These are phyloP conservation scores for Lithospermum erythrorhizon DNA, from an alignment of 257 asterid genomes.

Conservation along the genomic window DNA sequence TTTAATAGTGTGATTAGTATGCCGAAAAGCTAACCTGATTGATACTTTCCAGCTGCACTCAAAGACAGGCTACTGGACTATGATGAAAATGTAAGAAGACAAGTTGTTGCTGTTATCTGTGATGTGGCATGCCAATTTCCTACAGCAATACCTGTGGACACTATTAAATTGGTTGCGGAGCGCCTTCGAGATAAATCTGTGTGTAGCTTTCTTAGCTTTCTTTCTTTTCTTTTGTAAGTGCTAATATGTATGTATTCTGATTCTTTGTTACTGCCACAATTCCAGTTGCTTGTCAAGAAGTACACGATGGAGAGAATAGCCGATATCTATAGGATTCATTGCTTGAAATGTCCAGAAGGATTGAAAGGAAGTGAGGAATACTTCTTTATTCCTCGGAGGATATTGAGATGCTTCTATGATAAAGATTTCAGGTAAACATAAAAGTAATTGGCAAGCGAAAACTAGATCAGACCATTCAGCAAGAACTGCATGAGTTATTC, in stretches of 20 bases:
- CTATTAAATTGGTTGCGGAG: slow-evolving; percentile 74
- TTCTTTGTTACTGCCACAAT: slow-evolving; percentile 2
- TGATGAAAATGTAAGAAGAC: slow-evolving; percentile 88
- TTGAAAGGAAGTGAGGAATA: slow-evolving; percentile 36
- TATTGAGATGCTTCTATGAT: slow-evolving; percentile 89
- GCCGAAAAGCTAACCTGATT: slow-evolving; percentile 19
- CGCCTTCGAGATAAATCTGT: slow-evolving; percentile 98
- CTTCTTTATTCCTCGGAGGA: slow-evolving; percentile 90
- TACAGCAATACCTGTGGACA: slow-evolving; percentile 58
- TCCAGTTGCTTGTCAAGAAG: slow-evolving; percentile 75
- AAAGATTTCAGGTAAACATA: slow-evolving; percentile 84
- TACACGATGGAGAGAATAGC: slow-evolving; percentile 90
- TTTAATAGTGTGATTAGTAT: slow-evolving; percentile 8
- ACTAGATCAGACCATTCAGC: background rate
- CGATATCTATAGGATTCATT: slow-evolving; percentile 65
- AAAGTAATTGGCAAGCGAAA: too few species aligned
- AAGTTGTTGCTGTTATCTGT: slow-evolving; percentile 77
- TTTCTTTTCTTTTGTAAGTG: slow-evolving; percentile 3
- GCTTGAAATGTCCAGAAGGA: slow-evolving; percentile 35
- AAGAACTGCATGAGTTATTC: background rate
- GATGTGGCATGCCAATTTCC: slow-evolving; percentile 67
- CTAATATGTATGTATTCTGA: slow-evolving; percentile 6
- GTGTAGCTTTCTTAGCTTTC: slow-evolving; percentile 21
- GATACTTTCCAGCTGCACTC: slow-evolving; percentile 61
- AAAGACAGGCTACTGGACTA: slow-evolving; percentile 76